A percentile compares a stretch with the other conserved stretches of the same genome.
Evolutionary conservation across 805 yeast species (phyloP).

Genomic region (Myxozyma melibiosi): DNA sequence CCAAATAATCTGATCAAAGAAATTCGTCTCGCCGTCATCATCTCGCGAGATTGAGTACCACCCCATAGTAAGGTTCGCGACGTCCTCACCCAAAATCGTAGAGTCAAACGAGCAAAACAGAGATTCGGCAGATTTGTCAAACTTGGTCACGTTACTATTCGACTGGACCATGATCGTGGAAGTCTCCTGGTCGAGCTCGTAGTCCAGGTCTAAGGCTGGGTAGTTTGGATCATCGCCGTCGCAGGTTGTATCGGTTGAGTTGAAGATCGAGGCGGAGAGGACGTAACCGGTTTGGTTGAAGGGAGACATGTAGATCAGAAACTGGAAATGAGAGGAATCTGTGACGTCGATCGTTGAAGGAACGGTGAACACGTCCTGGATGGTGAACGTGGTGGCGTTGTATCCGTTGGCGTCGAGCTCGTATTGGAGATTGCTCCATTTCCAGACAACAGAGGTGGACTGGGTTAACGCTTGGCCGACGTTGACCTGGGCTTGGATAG

Average conservation of each 20-base stretch:
- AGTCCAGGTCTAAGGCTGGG: not conserved
- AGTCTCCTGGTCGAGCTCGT: not conserved
- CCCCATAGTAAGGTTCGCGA: too few relatives aligned
- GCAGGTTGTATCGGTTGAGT: not conserved
- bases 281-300: not conserved
- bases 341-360: not conserved
- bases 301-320: not conserved
- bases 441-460: not conserved
- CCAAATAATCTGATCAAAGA: not conserved
- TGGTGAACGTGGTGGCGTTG: not conserved
- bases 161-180: not conserved
- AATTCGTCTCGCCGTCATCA: too few relatives aligned
- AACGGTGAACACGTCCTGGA: not conserved
- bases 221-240: not conserved
- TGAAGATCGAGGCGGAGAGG: not conserved
- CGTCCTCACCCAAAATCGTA: too few relatives aligned
- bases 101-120: too few relatives aligned
- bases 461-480: not conserved
- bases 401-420: not conserved
- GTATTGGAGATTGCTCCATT: not conserved
- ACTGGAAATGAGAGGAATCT: not conserved
- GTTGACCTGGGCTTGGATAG: not conserved
- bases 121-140: too few relatives aligned
- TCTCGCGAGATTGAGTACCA: too few relatives aligned
- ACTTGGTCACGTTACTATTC: not conserved